Evolutionary conservation across 345 rosid genomes (phyloP).

Genomic region (Rhodamnia argentea): DNA sequence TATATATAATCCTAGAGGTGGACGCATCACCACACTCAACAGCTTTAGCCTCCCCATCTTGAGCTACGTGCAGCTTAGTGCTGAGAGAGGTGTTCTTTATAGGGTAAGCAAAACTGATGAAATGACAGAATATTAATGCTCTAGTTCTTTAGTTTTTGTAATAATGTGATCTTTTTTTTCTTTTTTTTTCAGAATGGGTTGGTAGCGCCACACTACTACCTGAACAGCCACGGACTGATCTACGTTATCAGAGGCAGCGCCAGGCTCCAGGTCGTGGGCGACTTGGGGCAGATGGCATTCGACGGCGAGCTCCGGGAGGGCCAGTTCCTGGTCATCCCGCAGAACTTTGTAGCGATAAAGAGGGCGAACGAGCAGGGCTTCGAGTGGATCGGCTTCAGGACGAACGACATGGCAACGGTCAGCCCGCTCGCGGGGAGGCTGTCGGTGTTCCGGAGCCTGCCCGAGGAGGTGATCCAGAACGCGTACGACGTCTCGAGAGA

Average conservation of each 20-base stretch:
- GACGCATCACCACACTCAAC: conserved; percentile 41
- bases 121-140: not conserved
- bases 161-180: not conserved
- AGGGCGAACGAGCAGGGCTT: conserved; percentile 17
- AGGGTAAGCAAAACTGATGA: conserved; percentile 1
- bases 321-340: conserved; percentile 27
- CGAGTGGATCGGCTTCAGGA: conserved; percentile 30
- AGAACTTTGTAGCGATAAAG: conserved; percentile 17
- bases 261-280: conserved; percentile 17
- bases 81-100: conserved; percentile 37
- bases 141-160: not conserved
- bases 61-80: conserved; percentile 34
- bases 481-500: conserved; percentile 20
- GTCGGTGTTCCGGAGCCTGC: conserved; percentile 15
- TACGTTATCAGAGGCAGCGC: conserved; percentile 21
- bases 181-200: conserved; percentile 23
- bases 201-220: conserved; percentile 21
- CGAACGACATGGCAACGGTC: conserved; percentile 10
- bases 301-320: conserved; percentile 15
- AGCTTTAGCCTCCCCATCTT: conserved; percentile 50
- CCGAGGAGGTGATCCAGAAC: conserved; percentile 21
- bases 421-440: conserved; percentile 18
- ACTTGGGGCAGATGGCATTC: conserved; percentile 13
- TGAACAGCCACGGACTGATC: conserved; percentile 26
- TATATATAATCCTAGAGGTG: conserved; percentile 46